Evolutionary conservation across 345 rosid species (phyloP), one percentile per base, ranked within the genome.

Genomic region (Ceriops decandra): DNA sequence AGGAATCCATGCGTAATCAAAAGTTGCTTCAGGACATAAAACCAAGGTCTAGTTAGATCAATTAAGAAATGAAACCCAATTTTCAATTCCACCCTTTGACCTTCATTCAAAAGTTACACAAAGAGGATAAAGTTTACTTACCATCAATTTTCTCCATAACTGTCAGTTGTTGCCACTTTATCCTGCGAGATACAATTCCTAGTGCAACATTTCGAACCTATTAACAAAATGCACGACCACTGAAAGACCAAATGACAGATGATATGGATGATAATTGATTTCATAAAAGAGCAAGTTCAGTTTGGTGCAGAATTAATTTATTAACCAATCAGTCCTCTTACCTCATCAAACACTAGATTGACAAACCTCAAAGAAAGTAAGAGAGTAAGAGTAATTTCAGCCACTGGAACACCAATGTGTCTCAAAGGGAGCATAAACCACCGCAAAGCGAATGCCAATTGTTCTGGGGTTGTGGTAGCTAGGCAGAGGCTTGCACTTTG

Each of bases 401-500:
- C 79, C 33, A 93, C 97, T 6, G 97, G 97, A 62, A 87, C 96
- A 72, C 97, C 91, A 21, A 91, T 69, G 70, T 68, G 74, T 42
- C 76, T 88, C 75, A 93, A 72, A 38, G 97, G 97, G 66, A 82
- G 82, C 87, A 91, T 80, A 79, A 84, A 90, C 98, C 98, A 91
- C 72, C 85, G 82, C 74, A 93, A 77, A 72, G 95, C 88, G 75
- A 83, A 85, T 0, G 97, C 96, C 68, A 93, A 88, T 74, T 93
- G 95, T 82, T 93, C 97, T 0, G 98, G 98, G 16, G 95, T 85
- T 38, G 97, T 93, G 68, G 98, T 93, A 57, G 96, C 90, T 58
- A 93, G 84, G 82, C 96, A 90, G 62, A 93, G 84, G 69, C 92
- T 90, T 15, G 93, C 93, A 82, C 97, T 87, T 87, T 87, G 97